Base-by-base conservation (phyloP, 352 stramenopile species). In the Phytopythium helicoides region DNA sequence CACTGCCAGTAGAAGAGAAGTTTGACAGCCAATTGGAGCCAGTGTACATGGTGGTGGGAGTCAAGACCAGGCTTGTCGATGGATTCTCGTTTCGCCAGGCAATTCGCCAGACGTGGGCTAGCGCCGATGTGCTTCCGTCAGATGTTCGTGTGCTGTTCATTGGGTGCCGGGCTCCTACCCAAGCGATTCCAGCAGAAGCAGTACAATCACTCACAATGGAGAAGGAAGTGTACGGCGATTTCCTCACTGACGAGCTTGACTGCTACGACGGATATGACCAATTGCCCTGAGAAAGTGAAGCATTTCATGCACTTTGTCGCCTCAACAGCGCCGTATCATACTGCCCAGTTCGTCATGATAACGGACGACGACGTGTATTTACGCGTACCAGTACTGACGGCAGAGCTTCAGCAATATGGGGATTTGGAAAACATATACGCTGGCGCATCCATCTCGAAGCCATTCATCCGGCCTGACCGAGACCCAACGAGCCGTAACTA, bases 291-390 rank as follows among this genome's bases (percentile, higher is more conserved):
- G 33, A 89, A 91, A 37, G 71, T 81, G 12, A 76, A 76, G 19
- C 60, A 67, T 26, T 91, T 91, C 48, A 61, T 85, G 62, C 56
- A 68, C 35, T 71, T 75, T 41, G 60, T 58, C n/a, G 46, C 23
- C 3, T 42, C 55, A 6, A 28, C 37, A 7, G 31, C 22, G 26
- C 46, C 46, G 0, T 62, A 68, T 8, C 62, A 54, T 9, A 8
- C 38, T 12, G 31, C 64, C 31, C 65, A 54, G 46, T 86, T 80
- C 52, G 21, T 86, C 10, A 78, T 86, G 68, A 71, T 86, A 3
- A 58, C 56, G 18, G 75, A 86, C 47, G 75, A 86, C 47, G 74
- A 86, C 44, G 56, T 86, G 21, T 86, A 82, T 40, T 45, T 86
- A 16, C 62, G 62, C 22, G 54, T 78, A 9, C 62, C 71, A n/a